Base-by-base conservation (phyloP, 768 basidiomycete species). In the Tricholoma hemisulphureum region DNA sequence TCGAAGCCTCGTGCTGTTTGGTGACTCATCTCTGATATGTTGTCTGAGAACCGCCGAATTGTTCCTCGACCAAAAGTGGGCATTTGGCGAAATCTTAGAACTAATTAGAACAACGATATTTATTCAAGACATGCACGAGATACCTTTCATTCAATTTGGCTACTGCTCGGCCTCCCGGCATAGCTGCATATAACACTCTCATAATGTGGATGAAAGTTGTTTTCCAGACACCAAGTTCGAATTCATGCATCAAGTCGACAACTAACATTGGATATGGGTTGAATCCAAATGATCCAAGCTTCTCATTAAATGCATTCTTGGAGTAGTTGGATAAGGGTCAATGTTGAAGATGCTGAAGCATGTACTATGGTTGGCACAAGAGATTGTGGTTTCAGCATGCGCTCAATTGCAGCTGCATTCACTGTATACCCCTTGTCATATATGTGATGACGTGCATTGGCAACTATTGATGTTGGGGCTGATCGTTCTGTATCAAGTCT, bases 181-280 rank as follows among this genome's bases (percentile, higher is more conserved):
- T 58, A 16, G 43, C 37, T n/a, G n/a, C n/a, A n/a, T n/a, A n/a
- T n/a, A n/a, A n/a, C n/a, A n/a, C n/a, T n/a, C n/a, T n/a, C n/a
- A 75, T 58, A 2, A 75, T 58, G 56, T 77, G 75, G 0, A 48
- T 66, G 23, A 76, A 69, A 1, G 71, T n/a, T 1, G 65, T 57
- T 56, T 74, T 75, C 70, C 70, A 75, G 10, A 71, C 70, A 4
- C 75, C 74, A 0, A 75, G 66, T 55, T 76, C 73, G 55, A 74
- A 61, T 56, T 76, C 74, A 59, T 75, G 75, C 58, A 76, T 51
- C 14, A 75, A 58, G 52, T 75, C 74, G 0, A 65, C 58, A 4
- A 65, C 66, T 11, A 74, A 58, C 63, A 74, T 66, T 2, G 41
- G 11, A 50, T 62, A 70, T 16, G 63, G 31, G 46, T 68, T 61